A percentile compares a stretch with the other conserved stretches of the same genome.
Evolutionary conservation across 2,329 filamentous ascomycete genomes (phyloP).

Genomic region (Epichloe elymi): DNA sequence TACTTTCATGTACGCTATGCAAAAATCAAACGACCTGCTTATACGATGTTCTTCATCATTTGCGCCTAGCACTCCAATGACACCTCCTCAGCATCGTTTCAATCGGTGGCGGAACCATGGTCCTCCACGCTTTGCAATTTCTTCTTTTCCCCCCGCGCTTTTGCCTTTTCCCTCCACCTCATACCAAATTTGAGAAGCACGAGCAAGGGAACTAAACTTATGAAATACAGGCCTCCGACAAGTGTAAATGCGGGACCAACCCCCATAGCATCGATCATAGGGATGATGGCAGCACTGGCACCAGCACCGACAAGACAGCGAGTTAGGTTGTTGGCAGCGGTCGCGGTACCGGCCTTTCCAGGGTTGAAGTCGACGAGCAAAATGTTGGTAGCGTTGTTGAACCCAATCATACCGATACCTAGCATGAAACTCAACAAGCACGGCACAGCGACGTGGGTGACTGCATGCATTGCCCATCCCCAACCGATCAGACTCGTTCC

Average conservation of each 20-base stretch:
- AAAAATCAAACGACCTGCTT: no score
- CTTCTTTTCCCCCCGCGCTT: conserved; percentile 14
- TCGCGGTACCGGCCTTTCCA: conserved; percentile 36
- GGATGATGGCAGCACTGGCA: conserved; percentile 36
- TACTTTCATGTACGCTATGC: no score
- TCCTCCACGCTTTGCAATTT: conserved; percentile 4
- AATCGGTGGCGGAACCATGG: no score
- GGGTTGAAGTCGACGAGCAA: conserved; percentile 45
- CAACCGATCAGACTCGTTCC: conserved; percentile 33
- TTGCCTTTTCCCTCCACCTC: conserved; percentile 27
- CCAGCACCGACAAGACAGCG: conserved; percentile 42
- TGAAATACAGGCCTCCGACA: conserved; percentile 28
- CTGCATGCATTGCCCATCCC: conserved; percentile 37
- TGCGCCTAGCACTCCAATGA: no score
- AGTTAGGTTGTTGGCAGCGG: conserved; percentile 42
- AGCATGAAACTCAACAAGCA: conserved; percentile 33
- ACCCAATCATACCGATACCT: conserved; percentile 37
- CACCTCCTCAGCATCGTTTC: no score
- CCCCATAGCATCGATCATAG: conserved; percentile 35
- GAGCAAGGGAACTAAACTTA: conserved; percentile 26
- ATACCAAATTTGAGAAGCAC: conserved; percentile 29
- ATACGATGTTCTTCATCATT: no score
- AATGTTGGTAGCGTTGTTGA: conserved; percentile 38
- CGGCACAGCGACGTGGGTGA: conserved; percentile 30
- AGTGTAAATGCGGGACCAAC: conserved; percentile 39